Conservation (phyloP, 768 basidiomycete genomes). For the Boletus subcaerulescens region DNA sequence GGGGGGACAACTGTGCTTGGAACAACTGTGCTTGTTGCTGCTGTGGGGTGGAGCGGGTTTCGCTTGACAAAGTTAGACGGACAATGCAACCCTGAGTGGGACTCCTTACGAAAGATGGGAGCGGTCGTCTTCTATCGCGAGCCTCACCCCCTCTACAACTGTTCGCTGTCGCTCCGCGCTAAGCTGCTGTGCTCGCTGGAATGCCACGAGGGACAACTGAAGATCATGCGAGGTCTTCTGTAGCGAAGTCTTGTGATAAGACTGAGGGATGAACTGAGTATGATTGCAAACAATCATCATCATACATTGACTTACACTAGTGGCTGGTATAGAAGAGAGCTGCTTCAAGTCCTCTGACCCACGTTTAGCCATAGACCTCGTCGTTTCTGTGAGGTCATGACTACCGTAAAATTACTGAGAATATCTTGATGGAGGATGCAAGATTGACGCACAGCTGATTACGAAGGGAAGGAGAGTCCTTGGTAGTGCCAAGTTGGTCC, state of each 20-base stretch:
- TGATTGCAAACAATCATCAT: neutral
- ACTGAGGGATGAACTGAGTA: conserved; percentile 39
- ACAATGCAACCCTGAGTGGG: neutral
- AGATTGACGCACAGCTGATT: conserved; percentile 71
- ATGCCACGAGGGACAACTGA: conserved; percentile 83
- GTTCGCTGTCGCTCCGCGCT: conserved; percentile 89
- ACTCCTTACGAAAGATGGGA: conserved; percentile 27
- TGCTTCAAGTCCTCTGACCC: conserved; percentile 93
- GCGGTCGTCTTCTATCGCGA: conserved; percentile 76
- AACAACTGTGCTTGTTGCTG: conserved; percentile 69
- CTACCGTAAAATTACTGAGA: conserved; percentile 39
- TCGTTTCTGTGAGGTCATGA: conserved; percentile 92
- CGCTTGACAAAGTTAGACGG: conserved; percentile 21
- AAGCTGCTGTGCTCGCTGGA: conserved; percentile 87
- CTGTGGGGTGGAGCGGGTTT: conserved; percentile 45
- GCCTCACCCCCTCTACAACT: conserved; percentile 82
- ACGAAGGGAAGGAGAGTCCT: conserved; percentile 76
- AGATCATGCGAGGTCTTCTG: conserved; percentile 94
- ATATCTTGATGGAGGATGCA: neutral
- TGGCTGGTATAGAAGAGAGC: conserved; percentile 63
- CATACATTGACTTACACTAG: conserved; percentile 45
- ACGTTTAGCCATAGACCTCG: conserved; percentile 91
- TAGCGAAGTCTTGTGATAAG: conserved; percentile 76
- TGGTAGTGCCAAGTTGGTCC: conserved; percentile 86
- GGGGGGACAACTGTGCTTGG: conserved; percentile 76